Percentiles rank a stretch among this genome's conserved stretches.
Evolutionary conservation across 768 basidiomycete genomes (phyloP).

Genomic region (Pleurotus eryngii): DNA sequence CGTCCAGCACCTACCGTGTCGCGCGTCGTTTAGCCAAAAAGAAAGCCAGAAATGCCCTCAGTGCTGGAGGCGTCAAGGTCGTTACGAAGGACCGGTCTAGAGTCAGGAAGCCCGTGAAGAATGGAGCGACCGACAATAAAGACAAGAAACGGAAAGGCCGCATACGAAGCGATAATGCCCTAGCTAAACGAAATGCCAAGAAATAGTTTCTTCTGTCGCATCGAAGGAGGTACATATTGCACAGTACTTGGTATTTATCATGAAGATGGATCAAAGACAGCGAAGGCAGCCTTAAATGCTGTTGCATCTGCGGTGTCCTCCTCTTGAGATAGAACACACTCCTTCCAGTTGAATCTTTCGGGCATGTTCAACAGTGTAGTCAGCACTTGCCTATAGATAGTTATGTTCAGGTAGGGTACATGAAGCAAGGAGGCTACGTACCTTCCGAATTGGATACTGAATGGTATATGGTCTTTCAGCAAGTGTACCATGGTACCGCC

Average conservation of each 20-base stretch:
- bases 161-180: conserved; percentile 51
- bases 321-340: conserved; percentile 75
- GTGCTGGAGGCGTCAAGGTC: conserved; percentile 23
- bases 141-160: conserved; percentile 30
- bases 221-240: too few relatives aligned
- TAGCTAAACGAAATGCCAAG: conserved; percentile 54
- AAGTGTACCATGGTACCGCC: conserved; percentile 85
- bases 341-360: conserved; percentile 89
- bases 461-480: conserved; percentile 72
- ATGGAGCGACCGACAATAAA: conserved; percentile 19
- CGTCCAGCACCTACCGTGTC: conserved; percentile 73
- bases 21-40: conserved; percentile 90
- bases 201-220: conserved; percentile 31
- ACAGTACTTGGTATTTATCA: not conserved
- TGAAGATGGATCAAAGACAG: conserved; percentile 58
- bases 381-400: conserved; percentile 65
- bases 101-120: conserved; percentile 38
- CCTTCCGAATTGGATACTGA: conserved; percentile 94
- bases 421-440: conserved; percentile 30
- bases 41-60: conserved; percentile 59
- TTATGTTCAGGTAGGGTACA: not conserved
- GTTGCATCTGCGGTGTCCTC: conserved; percentile 84
- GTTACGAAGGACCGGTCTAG: conserved; percentile 44
- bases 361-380: conserved; percentile 72
- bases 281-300: conserved; percentile 82